Evolutionary conservation across 2,329 filamentous ascomycete species (phyloP).

Genomic region (Penicillium frequentans): DNA sequence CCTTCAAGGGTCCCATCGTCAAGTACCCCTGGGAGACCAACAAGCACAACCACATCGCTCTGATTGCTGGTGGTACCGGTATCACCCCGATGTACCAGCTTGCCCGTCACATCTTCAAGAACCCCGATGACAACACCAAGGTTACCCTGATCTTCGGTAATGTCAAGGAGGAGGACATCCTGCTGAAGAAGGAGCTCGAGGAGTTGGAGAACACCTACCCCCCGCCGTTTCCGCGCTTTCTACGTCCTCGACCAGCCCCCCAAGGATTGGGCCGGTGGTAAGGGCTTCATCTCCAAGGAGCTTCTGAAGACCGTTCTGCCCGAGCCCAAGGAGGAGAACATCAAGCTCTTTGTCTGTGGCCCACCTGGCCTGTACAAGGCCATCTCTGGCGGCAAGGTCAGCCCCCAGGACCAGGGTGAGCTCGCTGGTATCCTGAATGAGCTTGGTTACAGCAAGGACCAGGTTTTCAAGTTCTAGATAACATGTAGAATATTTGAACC

Average conservation of each 20-base stretch:
- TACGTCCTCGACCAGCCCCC: slow-evolving; percentile 87
- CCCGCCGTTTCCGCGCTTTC: slow-evolving; percentile 91
- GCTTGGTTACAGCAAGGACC: slow-evolving; percentile 79
- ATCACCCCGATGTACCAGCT: slow-evolving; percentile 99
- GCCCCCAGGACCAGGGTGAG: slow-evolving; percentile 92
- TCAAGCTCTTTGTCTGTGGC: slow-evolving; percentile 96
- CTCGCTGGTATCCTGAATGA: slow-evolving; percentile 78
- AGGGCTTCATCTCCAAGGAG: slow-evolving; percentile 85
- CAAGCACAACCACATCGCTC: slow-evolving; percentile 77
- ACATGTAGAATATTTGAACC: slow-evolving; percentile 16
- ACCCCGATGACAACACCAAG: slow-evolving; percentile 95
- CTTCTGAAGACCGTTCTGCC: slow-evolving; percentile 92
- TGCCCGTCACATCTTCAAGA: slow-evolving; percentile 85
- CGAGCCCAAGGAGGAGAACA: slow-evolving; percentile 84
- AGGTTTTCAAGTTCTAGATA: slow-evolving; percentile 89
- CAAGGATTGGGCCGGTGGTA: slow-evolving; percentile 72
- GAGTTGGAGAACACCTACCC: slow-evolving; percentile 93
- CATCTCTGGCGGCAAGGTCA: slow-evolving; percentile 84
- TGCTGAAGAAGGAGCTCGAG: slow-evolving; percentile 81
- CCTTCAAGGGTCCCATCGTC: slow-evolving; percentile 92
- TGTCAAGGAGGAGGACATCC: slow-evolving; percentile 82
- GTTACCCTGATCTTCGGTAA: slow-evolving; percentile 95
- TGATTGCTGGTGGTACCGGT: slow-evolving; percentile 88
- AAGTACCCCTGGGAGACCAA: slow-evolving; percentile 90
- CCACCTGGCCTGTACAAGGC: slow-evolving; percentile 93